phyloP scores from a whole-genome alignment of 306 rosid species.

The Quercus aquifolioides region DNA sequence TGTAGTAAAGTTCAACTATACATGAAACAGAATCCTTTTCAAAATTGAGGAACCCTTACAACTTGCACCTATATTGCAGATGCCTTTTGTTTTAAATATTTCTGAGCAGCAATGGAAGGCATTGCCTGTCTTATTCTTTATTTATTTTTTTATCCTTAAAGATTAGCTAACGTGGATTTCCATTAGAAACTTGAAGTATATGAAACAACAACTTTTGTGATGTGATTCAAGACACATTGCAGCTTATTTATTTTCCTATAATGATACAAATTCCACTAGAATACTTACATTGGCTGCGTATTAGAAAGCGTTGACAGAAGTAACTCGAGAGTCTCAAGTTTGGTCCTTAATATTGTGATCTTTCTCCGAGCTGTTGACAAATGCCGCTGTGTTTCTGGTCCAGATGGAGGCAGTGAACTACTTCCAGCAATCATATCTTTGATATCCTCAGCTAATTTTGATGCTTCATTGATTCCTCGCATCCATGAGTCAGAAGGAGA shows the following conservation, averaged over 20 bases:
- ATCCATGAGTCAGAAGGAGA: constrained; percentile 33
- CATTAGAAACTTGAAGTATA: no score
- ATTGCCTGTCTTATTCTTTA: no score
- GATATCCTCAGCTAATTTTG: constrained; percentile 38
- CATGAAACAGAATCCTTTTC: no score
- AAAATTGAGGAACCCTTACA: no score
- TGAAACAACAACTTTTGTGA: neutral
- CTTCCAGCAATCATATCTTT: constrained; percentile 33
- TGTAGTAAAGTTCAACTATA: no score
- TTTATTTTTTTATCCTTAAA: no score
- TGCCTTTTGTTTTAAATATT: no score
- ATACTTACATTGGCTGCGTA: constrained; percentile 34
- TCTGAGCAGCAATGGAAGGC: no score
- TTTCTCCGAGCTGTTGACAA: constrained; percentile 40
- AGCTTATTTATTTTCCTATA: neutral
- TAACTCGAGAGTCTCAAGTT: constrained; percentile 38
- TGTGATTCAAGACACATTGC: neutral
- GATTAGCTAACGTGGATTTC: no score
- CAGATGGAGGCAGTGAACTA: constrained; percentile 36
- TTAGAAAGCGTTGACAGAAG: constrained; percentile 31
- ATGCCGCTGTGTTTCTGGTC: constrained; percentile 42
- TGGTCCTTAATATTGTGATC: constrained; percentile 41
- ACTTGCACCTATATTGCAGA: no score
- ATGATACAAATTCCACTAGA: neutral
- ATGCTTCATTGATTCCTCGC: constrained; percentile 39